Evolutionary conservation across 805 yeast genomes (phyloP).

Genomic region (Yueomyces sp.): DNA sequence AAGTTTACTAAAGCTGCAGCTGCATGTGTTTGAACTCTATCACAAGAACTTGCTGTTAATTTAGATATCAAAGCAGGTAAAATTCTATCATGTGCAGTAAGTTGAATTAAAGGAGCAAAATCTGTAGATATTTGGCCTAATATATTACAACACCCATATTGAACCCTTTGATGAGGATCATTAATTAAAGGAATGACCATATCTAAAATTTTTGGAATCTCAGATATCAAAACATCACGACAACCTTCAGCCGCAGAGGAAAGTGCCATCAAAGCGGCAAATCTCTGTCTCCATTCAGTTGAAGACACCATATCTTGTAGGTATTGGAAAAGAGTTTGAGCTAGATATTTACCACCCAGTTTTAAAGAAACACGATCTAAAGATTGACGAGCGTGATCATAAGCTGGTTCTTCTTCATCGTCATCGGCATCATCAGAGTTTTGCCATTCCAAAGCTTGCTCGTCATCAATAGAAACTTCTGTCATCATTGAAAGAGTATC

Average conservation of each 20-base stretch:
- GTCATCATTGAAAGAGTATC: conserved; percentile 76
- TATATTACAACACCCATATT: conserved; percentile 94
- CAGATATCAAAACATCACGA: conserved; percentile 70
- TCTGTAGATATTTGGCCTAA: conserved; percentile 95
- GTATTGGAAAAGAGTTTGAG: conserved; percentile 75
- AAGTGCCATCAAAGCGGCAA: conserved; percentile 93
- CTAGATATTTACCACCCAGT: conserved; percentile 71
- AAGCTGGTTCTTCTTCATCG: conserved; percentile 75
- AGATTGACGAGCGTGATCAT: conserved; percentile 89
- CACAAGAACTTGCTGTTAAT: conserved; percentile 59
- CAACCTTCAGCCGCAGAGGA: conserved; percentile 98
- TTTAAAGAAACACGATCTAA: conserved; percentile 79
- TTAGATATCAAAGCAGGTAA: conserved; percentile 81
- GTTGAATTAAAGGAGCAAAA: conserved; percentile 80
- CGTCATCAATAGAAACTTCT: conserved; percentile 81
- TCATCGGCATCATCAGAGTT: conserved; percentile 65
- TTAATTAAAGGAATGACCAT: conserved; percentile 73
- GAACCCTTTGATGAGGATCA: conserved; percentile 89
- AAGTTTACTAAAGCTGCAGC: conserved; percentile 97
- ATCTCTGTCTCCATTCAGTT: conserved; percentile 82
- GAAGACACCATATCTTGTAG: conserved; percentile 75
- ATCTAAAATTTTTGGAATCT: conserved; percentile 69
- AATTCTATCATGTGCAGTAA: conserved; percentile 62
- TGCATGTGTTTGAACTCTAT: conserved; percentile 94
- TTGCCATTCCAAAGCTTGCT: conserved; percentile 81